A percentile compares a stretch with the other conserved stretches of the same genome.
phyloP scores from a whole-genome alignment of 768 basidiomycete species.

The Dacryopinax spathularia region DNA sequence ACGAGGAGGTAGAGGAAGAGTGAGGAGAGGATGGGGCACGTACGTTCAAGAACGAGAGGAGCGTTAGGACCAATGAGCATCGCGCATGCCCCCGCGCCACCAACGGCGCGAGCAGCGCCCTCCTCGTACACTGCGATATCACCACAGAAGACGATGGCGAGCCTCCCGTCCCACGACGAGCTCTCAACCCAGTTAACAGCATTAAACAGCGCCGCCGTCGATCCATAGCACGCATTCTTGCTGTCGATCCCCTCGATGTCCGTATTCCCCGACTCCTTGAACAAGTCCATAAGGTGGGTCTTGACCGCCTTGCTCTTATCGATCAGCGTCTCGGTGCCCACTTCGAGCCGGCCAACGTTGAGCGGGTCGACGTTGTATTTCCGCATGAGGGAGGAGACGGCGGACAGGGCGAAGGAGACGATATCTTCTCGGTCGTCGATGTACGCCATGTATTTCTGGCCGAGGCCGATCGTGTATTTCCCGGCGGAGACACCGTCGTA shows the following conservation, averaged over 20 bases:
- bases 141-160: slow-evolving; percentile 90
- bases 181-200: slow-evolving; percentile 97
- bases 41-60: slow-evolving; percentile 87
- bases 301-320: slow-evolving; percentile 99
- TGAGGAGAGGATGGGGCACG: slow-evolving; percentile 24
- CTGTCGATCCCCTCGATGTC: slow-evolving; percentile 99
- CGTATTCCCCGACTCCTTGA: slow-evolving; percentile 78
- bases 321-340: slow-evolving; percentile 97
- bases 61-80: slow-evolving; percentile 94
- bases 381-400: slow-evolving; percentile 73
- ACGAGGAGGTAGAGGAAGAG: slow-evolving; percentile 1
- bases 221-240: slow-evolving; percentile 98
- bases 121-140: slow-evolving; percentile 98
- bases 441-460: slow-evolving; percentile 97
- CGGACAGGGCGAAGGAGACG: slow-evolving; percentile 91
- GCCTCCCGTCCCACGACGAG: slow-evolving; percentile 90
- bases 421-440: slow-evolving; percentile 98
- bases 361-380: slow-evolving; percentile 94
- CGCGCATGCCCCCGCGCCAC: slow-evolving; percentile 91
- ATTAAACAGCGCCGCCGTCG: slow-evolving; percentile 97
- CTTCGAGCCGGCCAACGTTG: slow-evolving; percentile 93
- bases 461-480: slow-evolving; percentile 98
- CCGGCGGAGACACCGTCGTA: slow-evolving; percentile 90
- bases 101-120: slow-evolving; percentile 85
- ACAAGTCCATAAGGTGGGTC: slow-evolving; percentile 96